A percentile compares a stretch with the other conserved stretches of the same genome.
Conservation (phyloP, 2,329 filamentous ascomycete species). For the Fusarium haematococcum region DNA sequence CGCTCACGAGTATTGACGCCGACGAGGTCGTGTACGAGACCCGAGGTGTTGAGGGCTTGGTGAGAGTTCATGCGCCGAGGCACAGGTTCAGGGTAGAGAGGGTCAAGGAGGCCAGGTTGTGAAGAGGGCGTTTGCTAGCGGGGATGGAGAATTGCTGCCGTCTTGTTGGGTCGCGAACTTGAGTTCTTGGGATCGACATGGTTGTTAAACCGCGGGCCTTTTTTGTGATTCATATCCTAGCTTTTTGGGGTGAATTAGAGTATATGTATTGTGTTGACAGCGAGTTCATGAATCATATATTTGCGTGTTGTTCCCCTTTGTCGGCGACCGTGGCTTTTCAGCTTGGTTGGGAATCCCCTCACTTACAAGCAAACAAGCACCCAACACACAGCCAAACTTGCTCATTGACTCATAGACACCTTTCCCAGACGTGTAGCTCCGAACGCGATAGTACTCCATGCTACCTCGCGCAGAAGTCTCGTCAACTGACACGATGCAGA, state of each 20-base stretch:
- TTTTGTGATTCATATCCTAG: background rate
- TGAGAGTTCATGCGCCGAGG: constrained; percentile 72
- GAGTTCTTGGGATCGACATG: background rate
- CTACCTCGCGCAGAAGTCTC: background rate
- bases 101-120: constrained; percentile 45
- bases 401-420: background rate
- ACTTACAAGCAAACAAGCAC: background rate
- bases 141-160: background rate
- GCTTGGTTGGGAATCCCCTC: background rate
- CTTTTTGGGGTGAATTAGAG: background rate
- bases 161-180: background rate
- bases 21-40: constrained; percentile 71
- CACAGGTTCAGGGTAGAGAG: constrained; percentile 66
- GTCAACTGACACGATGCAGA: background rate
- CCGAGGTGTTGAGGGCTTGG: constrained; percentile 52
- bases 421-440: background rate
- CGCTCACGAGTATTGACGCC: constrained; percentile 62
- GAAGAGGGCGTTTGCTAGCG: background rate
- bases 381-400: background rate
- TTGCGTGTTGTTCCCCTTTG: background rate
- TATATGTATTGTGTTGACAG: background rate
- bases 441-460: too few relatives aligned
- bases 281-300: background rate
- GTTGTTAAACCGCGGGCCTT: background rate
- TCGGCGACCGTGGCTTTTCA: background rate